Base-by-base conservation (phyloP, 345 rosid genomes). In the Boechera retrofracta region DNA sequence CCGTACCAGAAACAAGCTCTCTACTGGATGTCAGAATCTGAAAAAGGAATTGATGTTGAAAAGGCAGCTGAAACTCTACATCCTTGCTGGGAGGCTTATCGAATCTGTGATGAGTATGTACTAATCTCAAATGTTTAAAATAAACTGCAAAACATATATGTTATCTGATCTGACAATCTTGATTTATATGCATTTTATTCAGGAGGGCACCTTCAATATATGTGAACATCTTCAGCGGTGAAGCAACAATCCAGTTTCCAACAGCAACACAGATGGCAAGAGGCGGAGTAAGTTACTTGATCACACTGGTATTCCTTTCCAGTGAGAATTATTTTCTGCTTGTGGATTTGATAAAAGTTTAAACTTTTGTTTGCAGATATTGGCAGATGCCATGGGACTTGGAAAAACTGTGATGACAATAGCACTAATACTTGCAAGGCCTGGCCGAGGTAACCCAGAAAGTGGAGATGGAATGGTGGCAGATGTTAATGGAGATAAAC, bases 381-480 rank as follows among this genome's bases (percentile, higher is more conserved):
- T 89, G 49, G 95, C 90, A 48, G 95, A 86, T 86, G 89, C 95
- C 59, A 89, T 89, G 95, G 91, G 92, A 31, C 95, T 88, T 45
- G 95, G 92, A 42, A 89, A 88, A 80, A 89, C 95, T 4, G 90
- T 89, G 70, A 89, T 89, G 95, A 88, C 89, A 35, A 86, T 89
- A 77, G 89, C 92, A 65, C 70, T 89, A 48, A 80, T 89, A 74
- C 92, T 88, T 71, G 82, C 95, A 65, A 77, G 88, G 71, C 85
- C 83, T 15, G 83, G 87, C 56, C 75, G 70, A 73, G 86, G 87
- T 56, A 75, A 55, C 57, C 73, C 75, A 12, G 82, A 76, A 12
- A 56, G 32, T 35, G 58, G 69, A 62, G 74, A 77, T 12, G 58
- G 33, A 33, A 28, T 56, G 35, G 24, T 24, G 2, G 33, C 52